phyloP scores from a whole-genome alignment of 176 grass and related monocot genomes.

The Dendrocalamus sinicus region DNA sequence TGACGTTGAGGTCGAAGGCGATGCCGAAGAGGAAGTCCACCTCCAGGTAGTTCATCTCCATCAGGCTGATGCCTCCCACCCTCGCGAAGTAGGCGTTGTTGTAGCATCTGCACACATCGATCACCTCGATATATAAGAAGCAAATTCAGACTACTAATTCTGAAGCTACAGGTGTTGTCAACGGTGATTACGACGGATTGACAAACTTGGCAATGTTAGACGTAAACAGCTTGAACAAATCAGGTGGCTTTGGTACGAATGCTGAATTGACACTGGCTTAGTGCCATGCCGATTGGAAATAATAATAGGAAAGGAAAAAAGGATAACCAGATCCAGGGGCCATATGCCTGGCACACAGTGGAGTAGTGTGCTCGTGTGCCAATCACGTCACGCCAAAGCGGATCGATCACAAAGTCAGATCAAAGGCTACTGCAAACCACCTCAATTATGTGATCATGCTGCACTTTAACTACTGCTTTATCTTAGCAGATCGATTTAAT shows the following conservation, averaged over 20 bases:
- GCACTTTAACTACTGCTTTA: background rate
- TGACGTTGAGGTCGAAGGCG: conserved; percentile 94
- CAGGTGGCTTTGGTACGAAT: conserved; percentile 35
- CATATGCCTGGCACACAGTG: background rate
- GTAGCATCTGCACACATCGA: conserved; percentile 64
- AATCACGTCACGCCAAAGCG: conserved; percentile 21
- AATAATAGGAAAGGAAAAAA: background rate
- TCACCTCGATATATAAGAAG: background rate
- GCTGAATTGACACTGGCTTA: conserved; percentile 34
- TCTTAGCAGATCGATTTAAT: background rate
- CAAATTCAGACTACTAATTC: background rate
- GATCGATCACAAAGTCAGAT: conserved; percentile 26
- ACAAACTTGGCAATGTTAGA: conserved; percentile 9
- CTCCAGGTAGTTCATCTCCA: conserved; percentile 99
- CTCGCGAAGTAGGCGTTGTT: conserved; percentile 99
- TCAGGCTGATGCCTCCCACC: conserved; percentile 85
- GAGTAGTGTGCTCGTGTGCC: conserved; percentile 32
- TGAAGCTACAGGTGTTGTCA: background rate
- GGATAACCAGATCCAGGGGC: conserved; percentile 12
- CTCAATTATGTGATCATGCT: conserved; percentile 23
- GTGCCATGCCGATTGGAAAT: conserved; percentile 52
- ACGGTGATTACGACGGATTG: background rate
- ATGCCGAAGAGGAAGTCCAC: conserved; percentile 96
- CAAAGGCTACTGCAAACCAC: background rate
- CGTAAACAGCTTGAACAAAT: background rate